phyloP scores from a whole-genome alignment of 2,329 filamentous ascomycete genomes.

The Phaeophleospora eucalypticola region DNA sequence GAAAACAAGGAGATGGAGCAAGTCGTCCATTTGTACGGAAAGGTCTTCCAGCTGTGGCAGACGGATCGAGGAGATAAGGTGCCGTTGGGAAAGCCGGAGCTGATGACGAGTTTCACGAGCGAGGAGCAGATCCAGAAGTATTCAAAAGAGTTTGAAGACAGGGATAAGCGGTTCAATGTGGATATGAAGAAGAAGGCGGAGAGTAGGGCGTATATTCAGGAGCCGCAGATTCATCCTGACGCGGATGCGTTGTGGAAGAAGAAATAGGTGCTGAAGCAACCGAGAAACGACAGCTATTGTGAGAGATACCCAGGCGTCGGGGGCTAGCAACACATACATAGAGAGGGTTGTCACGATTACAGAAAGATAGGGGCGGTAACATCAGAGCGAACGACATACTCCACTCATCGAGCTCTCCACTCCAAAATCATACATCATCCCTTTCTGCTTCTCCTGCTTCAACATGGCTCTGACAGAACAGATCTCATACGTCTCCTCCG shows the following conservation, averaged over 20 bases:
- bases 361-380: too few relatives aligned
- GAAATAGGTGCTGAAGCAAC: too few relatives aligned
- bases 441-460: too few relatives aligned
- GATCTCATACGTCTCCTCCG: too few relatives aligned
- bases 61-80: conserved; percentile 66
- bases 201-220: conserved; percentile 50
- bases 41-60: conserved; percentile 85
- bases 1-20: conserved; percentile 80
- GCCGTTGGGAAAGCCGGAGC: conserved; percentile 57
- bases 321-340: too few relatives aligned
- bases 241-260: conserved; percentile 48
- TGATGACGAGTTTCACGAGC: conserved; percentile 61
- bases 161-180: conserved; percentile 53
- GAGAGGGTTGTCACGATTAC: too few relatives aligned
- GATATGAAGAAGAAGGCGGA: conserved; percentile 51
- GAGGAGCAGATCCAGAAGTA: conserved; percentile 45
- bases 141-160: conserved; percentile 45
- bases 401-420: too few relatives aligned
- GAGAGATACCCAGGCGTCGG: too few relatives aligned
- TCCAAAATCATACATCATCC: too few relatives aligned
- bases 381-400: too few relatives aligned
- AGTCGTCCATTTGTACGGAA: conserved; percentile 71
- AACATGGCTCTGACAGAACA: too few relatives aligned
- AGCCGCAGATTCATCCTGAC: conserved; percentile 45
- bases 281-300: too few relatives aligned